Evolutionary conservation across 345 rosid species (phyloP).

Genomic region (Sisymbrium altissimum): DNA sequence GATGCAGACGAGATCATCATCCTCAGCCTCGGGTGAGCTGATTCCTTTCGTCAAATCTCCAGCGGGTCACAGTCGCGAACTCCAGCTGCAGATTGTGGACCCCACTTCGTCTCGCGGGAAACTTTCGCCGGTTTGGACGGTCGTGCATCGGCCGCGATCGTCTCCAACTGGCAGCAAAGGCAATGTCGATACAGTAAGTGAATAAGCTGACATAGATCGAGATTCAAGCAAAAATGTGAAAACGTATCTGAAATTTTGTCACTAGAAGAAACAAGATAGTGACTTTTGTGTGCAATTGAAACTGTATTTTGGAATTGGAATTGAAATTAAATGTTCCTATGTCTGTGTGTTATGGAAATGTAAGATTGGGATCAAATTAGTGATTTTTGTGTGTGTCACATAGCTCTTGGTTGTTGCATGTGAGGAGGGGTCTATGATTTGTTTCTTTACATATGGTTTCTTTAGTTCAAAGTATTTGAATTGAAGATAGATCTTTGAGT

Average conservation of each 20-base stretch:
- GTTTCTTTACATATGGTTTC: background rate
- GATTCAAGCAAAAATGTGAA: background rate
- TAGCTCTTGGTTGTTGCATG: background rate
- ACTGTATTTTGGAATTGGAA: background rate
- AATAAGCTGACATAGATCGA: background rate
- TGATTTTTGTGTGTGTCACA: background rate
- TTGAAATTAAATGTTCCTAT: background rate
- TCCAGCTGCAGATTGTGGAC: slow-evolving; percentile 33
- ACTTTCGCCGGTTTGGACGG: slow-evolving; percentile 1
- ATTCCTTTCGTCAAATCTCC: background rate
- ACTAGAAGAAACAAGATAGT: background rate
- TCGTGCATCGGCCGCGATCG: slow-evolving; percentile 13
- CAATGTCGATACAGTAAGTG: slow-evolving; percentile 15
- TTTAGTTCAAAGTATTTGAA: background rate
- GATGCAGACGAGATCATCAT: slow-evolving; percentile 36
- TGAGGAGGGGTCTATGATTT: background rate
- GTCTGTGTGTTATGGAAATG: background rate
- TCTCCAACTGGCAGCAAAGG: background rate
- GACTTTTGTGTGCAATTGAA: background rate
- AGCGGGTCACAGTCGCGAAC: slow-evolving; percentile 1
- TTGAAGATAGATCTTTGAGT: background rate
- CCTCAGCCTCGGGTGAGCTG: slow-evolving; percentile 1
- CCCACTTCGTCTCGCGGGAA: background rate
- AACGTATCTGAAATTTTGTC: background rate
- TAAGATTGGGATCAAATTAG: background rate